Base-by-base conservation (phyloP, 306 rosid genomes). In the Cyclanthera cordifolia region DNA sequence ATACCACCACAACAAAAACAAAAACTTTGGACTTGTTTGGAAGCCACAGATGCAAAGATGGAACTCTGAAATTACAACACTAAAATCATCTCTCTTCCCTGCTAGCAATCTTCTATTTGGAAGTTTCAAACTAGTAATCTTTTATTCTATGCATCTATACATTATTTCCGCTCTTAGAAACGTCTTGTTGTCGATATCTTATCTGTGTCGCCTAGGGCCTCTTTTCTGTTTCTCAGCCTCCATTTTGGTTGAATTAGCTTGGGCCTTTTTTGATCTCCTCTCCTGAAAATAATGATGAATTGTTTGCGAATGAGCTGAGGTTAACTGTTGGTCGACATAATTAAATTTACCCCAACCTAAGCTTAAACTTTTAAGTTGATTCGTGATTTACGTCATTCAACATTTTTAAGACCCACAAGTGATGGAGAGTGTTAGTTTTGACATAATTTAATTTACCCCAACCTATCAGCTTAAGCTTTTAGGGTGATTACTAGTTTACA, bases 51-150 rank as follows among this genome's bases (percentile, higher is more conserved):
- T 32, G 14, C 25, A n/a, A n/a, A 8, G 23, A 17, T 32, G 47
- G 67, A n/a, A 8, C 67, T 30, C 47, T 59, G 37, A 46, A 59
- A 34, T n/a, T 59, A 52, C 4, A 55, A 55, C 14, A 59, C 67
- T n/a, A 59, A n/a, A 32, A 32, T 32, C 47, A 30, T 59, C 43
- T 59, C 47, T 59, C 47, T 59, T 59, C 67, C 47, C 16, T 59
- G 67, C 64, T 56, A 2, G 6, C 7, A 61, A 73, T n/a, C n/a
- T n/a, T n/a, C n/a, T n/a, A 56, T 50, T 54, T 65, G 8, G 43
- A 59, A 66, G 50, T 32, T 25, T 6, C 79, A 74, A 78, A 72
- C 64, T 56, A 14, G 28, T 20, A 85, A 20, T 45, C 47, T 59
- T 32, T 47, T 30, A n/a, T 59, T 59, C 32, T 59, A 32, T 59